Conservation (phyloP, 73 alveolate species). For the Paramecium bursaria region DNA sequence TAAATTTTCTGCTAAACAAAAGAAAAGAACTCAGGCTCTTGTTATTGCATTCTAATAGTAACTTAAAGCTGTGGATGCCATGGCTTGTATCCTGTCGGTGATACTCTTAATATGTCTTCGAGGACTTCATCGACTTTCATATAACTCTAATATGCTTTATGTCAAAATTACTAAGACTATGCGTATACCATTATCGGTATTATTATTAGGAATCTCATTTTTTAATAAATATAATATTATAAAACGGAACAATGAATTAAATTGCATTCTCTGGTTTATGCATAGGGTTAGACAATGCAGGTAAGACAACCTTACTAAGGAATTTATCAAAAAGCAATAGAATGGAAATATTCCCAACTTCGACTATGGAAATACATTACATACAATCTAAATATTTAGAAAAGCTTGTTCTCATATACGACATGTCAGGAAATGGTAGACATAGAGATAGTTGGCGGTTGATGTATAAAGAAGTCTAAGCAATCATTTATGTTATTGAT, state of each 20-base stretch:
- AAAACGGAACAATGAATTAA: not conserved
- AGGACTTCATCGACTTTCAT: conserved; percentile 55
- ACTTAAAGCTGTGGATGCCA: conserved; percentile 48
- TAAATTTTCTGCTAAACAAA: conserved; percentile 39
- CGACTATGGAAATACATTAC: conserved; percentile 51
- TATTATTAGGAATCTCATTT: no score
- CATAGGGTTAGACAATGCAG: conserved; percentile 51
- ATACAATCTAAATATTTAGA: not conserved
- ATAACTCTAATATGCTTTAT: conserved; percentile 17
- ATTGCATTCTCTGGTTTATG: conserved; percentile 42
- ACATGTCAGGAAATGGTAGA: conserved; percentile 41
- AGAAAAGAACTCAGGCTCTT: conserved; percentile 32
- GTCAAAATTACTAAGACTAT: no score
- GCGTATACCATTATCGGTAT: no score
- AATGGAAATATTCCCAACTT: conserved; percentile 55
- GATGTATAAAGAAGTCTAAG: conserved; percentile 6
- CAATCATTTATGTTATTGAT: conserved; percentile 49
- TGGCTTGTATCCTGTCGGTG: conserved; percentile 51
- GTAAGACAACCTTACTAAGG: conserved; percentile 19
- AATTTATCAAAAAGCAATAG: conserved; percentile 6
- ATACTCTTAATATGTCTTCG: conserved; percentile 24
- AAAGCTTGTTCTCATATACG: not conserved
- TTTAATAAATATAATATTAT: no score
- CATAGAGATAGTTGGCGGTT: conserved; percentile 31
- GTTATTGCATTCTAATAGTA: not conserved